Evolutionary conservation across 1,284 basidiomycete genomes (phyloP).

Genomic region (Ceratobasidium sp.): DNA sequence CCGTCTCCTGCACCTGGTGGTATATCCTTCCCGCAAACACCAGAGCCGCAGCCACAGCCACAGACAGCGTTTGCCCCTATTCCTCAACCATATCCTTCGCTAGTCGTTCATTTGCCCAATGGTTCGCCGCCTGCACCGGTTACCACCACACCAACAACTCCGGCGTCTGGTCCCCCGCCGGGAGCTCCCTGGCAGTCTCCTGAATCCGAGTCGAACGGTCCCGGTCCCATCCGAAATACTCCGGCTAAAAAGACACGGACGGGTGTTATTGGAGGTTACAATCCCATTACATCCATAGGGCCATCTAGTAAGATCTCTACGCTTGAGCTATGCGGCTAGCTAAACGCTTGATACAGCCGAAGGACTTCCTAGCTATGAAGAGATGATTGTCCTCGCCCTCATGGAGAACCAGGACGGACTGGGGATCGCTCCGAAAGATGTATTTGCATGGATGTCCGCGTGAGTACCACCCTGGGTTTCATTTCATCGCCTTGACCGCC

Average conservation of each 20-base stretch:
- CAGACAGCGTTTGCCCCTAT: slow-evolving; percentile 50
- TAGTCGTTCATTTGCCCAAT: slow-evolving; percentile 41
- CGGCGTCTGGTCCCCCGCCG: slow-evolving; percentile 44
- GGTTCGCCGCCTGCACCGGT: slow-evolving; percentile 24
- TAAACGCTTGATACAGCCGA: slow-evolving; percentile 49
- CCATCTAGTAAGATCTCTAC: slow-evolving; percentile 13
- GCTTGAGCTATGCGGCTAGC: background rate
- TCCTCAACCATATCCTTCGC: slow-evolving; percentile 50
- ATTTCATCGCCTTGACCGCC: background rate
- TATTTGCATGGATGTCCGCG: slow-evolving; percentile 73
- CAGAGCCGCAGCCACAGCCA: slow-evolving; percentile 50
- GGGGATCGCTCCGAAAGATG: slow-evolving; percentile 75
- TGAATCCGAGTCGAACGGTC: background rate
- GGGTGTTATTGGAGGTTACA: slow-evolving; percentile 26
- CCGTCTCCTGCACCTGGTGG: slow-evolving; percentile 46
- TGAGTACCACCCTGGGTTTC: slow-evolving; percentile 5
- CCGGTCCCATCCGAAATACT: slow-evolving; percentile 10
- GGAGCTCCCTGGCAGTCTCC: slow-evolving; percentile 3
- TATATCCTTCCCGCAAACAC: slow-evolving; percentile 49
- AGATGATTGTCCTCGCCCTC: slow-evolving; percentile 83
- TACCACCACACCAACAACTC: slow-evolving; percentile 25
- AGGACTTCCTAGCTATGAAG: slow-evolving; percentile 75
- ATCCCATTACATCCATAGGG: slow-evolving; percentile 31
- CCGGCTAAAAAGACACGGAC: slow-evolving; percentile 29
- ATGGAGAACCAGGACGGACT: slow-evolving; percentile 63